A percentile compares a stretch with the other conserved stretches of the same genome.
These are phyloP conservation scores for Leccinum disarticulatum DNA, from an alignment of 768 basidiomycete species.

Conservation along the genomic window DNA sequence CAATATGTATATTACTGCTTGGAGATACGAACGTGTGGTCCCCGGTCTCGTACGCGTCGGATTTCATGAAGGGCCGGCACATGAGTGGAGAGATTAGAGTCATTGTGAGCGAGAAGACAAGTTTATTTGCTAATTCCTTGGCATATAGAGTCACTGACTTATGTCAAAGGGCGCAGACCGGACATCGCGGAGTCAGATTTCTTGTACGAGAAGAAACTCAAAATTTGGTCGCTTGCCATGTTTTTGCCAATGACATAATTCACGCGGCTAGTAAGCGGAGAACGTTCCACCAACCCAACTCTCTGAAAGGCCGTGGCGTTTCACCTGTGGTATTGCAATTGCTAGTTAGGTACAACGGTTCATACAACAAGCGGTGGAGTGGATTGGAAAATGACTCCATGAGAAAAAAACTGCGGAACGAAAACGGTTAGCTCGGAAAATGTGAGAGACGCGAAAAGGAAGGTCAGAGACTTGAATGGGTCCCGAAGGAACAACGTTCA, in stretches of 20 bases:
- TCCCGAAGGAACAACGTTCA: slow-evolving; percentile 67
- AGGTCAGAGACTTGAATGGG: slow-evolving; percentile 82
- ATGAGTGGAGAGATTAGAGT: slow-evolving; percentile 2
- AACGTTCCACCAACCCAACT: not conserved
- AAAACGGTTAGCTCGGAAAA: slow-evolving; percentile 18
- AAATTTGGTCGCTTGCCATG: not conserved
- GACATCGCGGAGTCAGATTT: not conserved
- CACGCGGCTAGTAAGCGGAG: not conserved
- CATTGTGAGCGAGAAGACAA: not conserved
- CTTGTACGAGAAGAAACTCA: slow-evolving; percentile 1
- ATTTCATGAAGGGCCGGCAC: slow-evolving; percentile 21
- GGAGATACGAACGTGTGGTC: slow-evolving; percentile 10
- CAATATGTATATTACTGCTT: slow-evolving; percentile 17
- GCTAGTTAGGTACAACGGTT: slow-evolving; percentile 18
- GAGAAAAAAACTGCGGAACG: not conserved
- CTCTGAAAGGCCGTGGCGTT: not conserved
- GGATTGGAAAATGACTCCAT: not conserved
- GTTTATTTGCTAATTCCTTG: slow-evolving; percentile 7
- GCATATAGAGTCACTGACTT: not conserved
- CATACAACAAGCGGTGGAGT: slow-evolving; percentile 4
- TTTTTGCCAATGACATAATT: slow-evolving; percentile 1
- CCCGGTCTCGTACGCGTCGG: slow-evolving; percentile 9
- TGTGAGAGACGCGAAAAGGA: not conserved
- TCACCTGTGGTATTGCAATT: slow-evolving; percentile 1
- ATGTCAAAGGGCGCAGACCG: not conserved